Percentiles rank a stretch among this genome's conserved stretches.
Evolutionary conservation across 768 basidiomycete genomes (phyloP).

Genomic region (Tulasnella sp.): DNA sequence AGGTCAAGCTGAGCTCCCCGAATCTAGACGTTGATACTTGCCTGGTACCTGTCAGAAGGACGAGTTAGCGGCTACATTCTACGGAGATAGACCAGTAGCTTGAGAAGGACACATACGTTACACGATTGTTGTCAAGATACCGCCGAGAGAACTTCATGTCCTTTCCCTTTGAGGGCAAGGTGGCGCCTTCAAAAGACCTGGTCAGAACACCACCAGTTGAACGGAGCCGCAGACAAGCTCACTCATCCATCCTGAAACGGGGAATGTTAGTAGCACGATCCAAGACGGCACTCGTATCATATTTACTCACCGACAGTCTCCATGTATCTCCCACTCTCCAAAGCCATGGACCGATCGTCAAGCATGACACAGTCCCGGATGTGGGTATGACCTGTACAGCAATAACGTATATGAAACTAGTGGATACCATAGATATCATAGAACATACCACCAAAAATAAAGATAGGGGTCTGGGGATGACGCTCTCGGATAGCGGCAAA

Average conservation of each 20-base stretch:
- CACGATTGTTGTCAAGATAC: constrained; percentile 79
- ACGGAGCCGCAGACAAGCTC: neutral
- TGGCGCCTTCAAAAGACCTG: constrained; percentile 48
- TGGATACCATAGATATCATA: neutral
- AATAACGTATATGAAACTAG: neutral
- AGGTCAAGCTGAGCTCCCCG: neutral
- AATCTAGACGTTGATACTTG: constrained; percentile 5
- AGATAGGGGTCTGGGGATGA: constrained; percentile 75
- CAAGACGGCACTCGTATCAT: neutral
- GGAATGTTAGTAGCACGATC: neutral
- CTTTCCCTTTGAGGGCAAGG: constrained; percentile 47
- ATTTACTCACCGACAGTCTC: constrained; percentile 74
- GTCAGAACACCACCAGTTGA: neutral
- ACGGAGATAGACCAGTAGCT: neutral
- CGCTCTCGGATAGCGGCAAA: constrained; percentile 72
- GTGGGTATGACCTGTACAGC: constrained; percentile 65
- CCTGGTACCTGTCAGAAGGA: constrained; percentile 35
- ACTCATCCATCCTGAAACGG: constrained; percentile 64
- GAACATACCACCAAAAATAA: constrained; percentile 72
- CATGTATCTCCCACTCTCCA: constrained; percentile 89
- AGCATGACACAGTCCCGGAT: constrained; percentile 77
- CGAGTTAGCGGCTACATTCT: neutral
- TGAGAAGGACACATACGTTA: constrained; percentile 58
- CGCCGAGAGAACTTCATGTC: constrained; percentile 64
- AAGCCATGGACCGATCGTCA: constrained; percentile 74